These are phyloP conservation scores for Aspergillus nidulans DNA, from an alignment of 495 filamentous ascomycete genomes.

Conservation along the genomic window DNA sequence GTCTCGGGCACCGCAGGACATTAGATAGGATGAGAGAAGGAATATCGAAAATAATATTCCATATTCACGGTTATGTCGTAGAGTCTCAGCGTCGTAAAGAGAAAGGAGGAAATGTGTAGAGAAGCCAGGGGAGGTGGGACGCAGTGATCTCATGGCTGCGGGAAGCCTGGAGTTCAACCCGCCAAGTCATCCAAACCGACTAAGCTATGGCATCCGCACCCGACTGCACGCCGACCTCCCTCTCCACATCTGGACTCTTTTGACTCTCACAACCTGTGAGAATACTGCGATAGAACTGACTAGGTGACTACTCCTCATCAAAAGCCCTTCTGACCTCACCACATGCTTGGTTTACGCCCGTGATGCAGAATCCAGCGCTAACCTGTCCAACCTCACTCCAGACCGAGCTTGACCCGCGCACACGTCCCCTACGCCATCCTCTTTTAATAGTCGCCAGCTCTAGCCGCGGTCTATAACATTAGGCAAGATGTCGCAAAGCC, in stretches of 20 bases:
- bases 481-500: constrained; percentile 78
- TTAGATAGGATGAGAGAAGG: constrained; percentile 17
- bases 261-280: constrained; percentile 16
- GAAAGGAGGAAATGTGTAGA: constrained; percentile 9
- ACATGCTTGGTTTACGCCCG: constrained; percentile 1
- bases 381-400: constrained; percentile 10
- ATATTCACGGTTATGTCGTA: constrained; percentile 4
- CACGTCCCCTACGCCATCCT: constrained; percentile 5
- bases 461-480: constrained; percentile 20
- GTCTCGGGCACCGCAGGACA: constrained; percentile 17
- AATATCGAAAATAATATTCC: constrained; percentile 9
- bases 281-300: constrained; percentile 4
- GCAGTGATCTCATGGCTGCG: constrained; percentile 18
- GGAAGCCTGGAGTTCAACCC: constrained; percentile 18
- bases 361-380: constrained; percentile 3
- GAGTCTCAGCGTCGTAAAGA: neutral
- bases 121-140: constrained; percentile 8
- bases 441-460: constrained; percentile 22
- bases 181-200: constrained; percentile 8
- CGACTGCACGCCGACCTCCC: constrained; percentile 13
- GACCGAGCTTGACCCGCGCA: constrained; percentile 3
- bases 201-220: constrained; percentile 11
- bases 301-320: neutral
- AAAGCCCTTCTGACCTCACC: neutral
- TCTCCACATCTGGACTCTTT: neutral